Evolutionary conservation across 768 basidiomycete species (phyloP).

Genomic region (Podaxis sp.): DNA sequence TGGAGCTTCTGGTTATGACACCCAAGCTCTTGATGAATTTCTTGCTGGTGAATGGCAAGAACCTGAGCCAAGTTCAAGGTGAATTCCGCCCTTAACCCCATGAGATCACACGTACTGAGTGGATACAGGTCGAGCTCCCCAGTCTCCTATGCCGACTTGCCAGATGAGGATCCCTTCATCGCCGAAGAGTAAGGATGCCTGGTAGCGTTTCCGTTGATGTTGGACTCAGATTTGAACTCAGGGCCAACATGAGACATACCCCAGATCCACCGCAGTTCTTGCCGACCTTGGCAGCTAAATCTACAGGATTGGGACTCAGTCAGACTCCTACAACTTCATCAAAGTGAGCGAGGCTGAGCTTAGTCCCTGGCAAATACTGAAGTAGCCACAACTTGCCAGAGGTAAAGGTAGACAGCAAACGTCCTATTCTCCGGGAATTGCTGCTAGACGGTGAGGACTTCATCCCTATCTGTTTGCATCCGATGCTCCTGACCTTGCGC

Average conservation of each 20-base stretch:
- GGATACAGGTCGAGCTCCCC: neutral
- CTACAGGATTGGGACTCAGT: neutral
- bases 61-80: neutral
- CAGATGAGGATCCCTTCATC: neutral
- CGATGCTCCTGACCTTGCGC: neutral
- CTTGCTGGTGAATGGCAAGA: neutral
- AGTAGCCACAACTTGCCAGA: neutral
- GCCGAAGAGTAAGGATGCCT: neutral
- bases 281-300: neutral
- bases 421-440: neutral
- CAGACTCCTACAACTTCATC: neutral
- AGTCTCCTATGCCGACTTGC: too few relatives aligned
- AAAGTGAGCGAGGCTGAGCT: neutral
- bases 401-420: neutral
- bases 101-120: too few relatives aligned
- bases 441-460: neutral
- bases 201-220: neutral
- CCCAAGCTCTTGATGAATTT: neutral
- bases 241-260: neutral
- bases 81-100: neutral
- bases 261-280: neutral
- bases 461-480: neutral
- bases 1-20: neutral
- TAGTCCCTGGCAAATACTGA: neutral
- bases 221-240: neutral